These are phyloP conservation scores for Populus trichocarpa DNA, from an alignment of 441 rosid species.

Conservation along the genomic window DNA sequence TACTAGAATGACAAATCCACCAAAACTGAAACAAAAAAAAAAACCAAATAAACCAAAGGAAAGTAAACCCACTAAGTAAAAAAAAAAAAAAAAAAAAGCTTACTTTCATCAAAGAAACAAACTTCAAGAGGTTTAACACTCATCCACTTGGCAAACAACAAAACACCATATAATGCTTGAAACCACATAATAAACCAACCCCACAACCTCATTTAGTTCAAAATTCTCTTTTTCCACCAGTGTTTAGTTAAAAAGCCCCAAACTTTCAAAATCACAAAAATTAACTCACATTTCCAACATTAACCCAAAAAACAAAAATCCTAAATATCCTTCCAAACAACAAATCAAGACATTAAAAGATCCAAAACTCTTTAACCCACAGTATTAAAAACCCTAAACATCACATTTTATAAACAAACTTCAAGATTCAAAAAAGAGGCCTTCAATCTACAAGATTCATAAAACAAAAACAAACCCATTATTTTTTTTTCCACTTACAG, in stretches of 20 bases:
- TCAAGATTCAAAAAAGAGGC: background rate
- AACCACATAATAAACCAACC: background rate
- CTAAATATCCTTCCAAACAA: background rate
- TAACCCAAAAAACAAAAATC: background rate
- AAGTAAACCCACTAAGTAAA: background rate
- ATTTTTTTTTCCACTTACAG: constrained; percentile 18
- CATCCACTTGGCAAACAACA: background rate
- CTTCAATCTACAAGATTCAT: background rate
- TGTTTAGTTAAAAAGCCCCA: no score
- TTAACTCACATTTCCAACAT: background rate
- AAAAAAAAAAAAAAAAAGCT: background rate
- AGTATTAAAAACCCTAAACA: background rate
- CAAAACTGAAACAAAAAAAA: constrained; percentile 31
- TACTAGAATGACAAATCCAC: constrained; percentile 25
- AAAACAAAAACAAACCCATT: background rate
- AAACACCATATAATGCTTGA: background rate
- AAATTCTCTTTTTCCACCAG: no score
- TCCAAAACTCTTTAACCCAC: background rate
- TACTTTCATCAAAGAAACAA: background rate
- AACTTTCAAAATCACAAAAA: background rate
- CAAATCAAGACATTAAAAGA: background rate
- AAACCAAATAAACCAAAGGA: background rate
- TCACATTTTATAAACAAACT: background rate
- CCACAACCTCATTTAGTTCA: background rate
- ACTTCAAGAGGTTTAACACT: background rate